Base-by-base conservation (phyloP, 805 yeast species). In the Pichia manshurica region DNA sequence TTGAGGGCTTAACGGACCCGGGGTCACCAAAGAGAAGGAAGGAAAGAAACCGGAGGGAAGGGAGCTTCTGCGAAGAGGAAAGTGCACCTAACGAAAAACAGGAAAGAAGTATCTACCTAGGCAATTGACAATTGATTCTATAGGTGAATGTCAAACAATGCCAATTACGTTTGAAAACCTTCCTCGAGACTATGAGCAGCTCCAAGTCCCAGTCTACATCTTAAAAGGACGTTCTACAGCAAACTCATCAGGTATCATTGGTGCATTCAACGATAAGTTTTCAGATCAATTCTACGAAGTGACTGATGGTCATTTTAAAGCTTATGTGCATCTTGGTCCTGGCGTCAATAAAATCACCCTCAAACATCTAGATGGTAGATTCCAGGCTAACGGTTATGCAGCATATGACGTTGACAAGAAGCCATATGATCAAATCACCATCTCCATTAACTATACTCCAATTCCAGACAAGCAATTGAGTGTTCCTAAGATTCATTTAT, bases 401-500 rank as follows among this genome's bases (percentile, higher is more conserved):
- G 58, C 58, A 12, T 55, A 48, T 10, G 48, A 52, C 17, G 20
- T 40, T 15, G 39, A 43, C 4, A 48, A 50, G 8, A 51, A 37
- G 10, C 45, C 58, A 1, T 51, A 53, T 31, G 62, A 53, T 35
- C 50, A 53, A 40, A 36, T 49, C 5, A 16, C 21, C 12, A 39
- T 55, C 19, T 60, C 56, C 0, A 60, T 83, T 38, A 65, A 65
- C 45, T 83, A 80, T 60, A 62, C 70, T 0, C 89, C 88, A 0
- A 58, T 84, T 23, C 56, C 79, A 17, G 44, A 46, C 4, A 45
- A 42, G n/a, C 42, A 40, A 4, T 50, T 52, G n/a, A 28, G 40
- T 46, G 79, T 84, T 56, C 85, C 85, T 41, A 93, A 93, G 0
- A 67, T 90, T n/a, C 93, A 90, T 63, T 64, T 90, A 42, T 88